Conservation (phyloP, 495 filamentous ascomycete genomes). For the Chaetomidium leptoderma region DNA sequence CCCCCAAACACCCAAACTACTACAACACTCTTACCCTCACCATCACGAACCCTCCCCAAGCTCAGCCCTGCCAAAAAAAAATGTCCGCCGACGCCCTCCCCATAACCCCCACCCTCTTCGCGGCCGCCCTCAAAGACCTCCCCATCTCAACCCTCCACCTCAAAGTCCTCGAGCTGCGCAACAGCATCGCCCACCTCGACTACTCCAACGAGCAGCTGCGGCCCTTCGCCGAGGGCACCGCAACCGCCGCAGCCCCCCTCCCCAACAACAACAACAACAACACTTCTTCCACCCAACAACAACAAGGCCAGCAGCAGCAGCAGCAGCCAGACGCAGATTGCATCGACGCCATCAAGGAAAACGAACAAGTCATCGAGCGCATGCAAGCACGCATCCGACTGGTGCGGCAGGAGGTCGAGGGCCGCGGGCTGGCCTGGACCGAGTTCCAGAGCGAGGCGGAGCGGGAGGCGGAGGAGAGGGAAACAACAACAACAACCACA, state of each 20-base stretch:
- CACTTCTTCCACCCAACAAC: slow-evolving; percentile 4
- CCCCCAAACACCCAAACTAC: not conserved
- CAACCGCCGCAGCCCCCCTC: slow-evolving; percentile 16
- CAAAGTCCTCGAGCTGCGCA: slow-evolving; percentile 78
- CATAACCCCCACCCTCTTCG: slow-evolving; percentile 61
- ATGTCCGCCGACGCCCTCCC: slow-evolving; percentile 51
- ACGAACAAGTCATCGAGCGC: slow-evolving; percentile 64
- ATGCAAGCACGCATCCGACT: slow-evolving; percentile 69
- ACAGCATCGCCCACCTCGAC: slow-evolving; percentile 75
- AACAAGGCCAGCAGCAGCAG: not conserved
- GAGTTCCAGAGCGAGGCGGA: slow-evolving; percentile 42
- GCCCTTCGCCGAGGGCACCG: slow-evolving; percentile 50
- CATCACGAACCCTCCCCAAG: not conserved
- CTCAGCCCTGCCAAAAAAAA: slow-evolving; percentile 11
- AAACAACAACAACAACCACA: slow-evolving; percentile 12
- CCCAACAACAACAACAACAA: slow-evolving; percentile 14
- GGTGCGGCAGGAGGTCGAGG: slow-evolving; percentile 69
- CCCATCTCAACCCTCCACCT: slow-evolving; percentile 65
- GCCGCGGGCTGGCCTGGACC: slow-evolving; percentile 65
- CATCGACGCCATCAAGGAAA: slow-evolving; percentile 67
- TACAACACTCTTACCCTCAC: not conserved
- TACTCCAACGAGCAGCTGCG: slow-evolving; percentile 71
- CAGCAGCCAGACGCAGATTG: slow-evolving; percentile 56
- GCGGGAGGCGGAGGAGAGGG: not conserved
- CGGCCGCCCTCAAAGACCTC: slow-evolving; percentile 68